Evolutionary conservation across 768 basidiomycete genomes (phyloP).

Genomic region (Albatrellus ellisii): DNA sequence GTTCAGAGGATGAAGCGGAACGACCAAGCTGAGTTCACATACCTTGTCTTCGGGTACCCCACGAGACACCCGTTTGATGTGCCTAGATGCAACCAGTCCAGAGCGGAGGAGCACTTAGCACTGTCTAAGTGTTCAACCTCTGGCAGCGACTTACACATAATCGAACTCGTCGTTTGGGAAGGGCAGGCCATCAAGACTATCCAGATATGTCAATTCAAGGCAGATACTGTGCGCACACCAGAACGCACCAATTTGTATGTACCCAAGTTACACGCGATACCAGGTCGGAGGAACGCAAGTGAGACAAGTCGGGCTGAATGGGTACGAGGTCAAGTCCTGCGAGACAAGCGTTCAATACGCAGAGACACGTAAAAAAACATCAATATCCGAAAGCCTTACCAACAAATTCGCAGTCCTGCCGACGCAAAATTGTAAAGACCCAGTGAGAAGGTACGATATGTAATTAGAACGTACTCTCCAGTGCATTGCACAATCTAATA

Average conservation of each 20-base stretch:
- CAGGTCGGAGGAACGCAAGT: constrained; percentile 42
- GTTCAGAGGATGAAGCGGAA: not conserved
- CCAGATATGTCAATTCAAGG: not conserved
- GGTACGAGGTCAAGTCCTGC: constrained; percentile 61
- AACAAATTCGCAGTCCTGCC: constrained; percentile 46
- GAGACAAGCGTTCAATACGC: not conserved
- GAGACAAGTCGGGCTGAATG: constrained; percentile 53
- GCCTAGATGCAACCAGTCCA: too few species aligned
- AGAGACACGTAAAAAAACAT: not conserved
- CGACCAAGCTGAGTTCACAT: constrained; percentile 3
- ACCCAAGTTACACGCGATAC: constrained; percentile 57
- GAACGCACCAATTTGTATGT: constrained; percentile 55
- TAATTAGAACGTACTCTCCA: constrained; percentile 38
- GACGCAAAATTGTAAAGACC: not conserved
- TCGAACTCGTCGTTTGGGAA: constrained; percentile 67
- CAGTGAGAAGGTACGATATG: not conserved
- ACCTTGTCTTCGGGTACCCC: constrained; percentile 72
- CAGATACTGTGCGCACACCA: constrained; percentile 3
- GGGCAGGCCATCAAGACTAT: constrained; percentile 53
- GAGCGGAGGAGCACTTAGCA: constrained; percentile 6
- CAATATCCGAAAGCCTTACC: constrained; percentile 36
- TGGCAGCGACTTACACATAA: constrained; percentile 41
- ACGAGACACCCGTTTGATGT: constrained; percentile 56
- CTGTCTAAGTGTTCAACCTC: not conserved
- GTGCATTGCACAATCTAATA: constrained; percentile 44